Conservation (phyloP, 1,284 basidiomycete species). For the Fomes fomentarius region DNA sequence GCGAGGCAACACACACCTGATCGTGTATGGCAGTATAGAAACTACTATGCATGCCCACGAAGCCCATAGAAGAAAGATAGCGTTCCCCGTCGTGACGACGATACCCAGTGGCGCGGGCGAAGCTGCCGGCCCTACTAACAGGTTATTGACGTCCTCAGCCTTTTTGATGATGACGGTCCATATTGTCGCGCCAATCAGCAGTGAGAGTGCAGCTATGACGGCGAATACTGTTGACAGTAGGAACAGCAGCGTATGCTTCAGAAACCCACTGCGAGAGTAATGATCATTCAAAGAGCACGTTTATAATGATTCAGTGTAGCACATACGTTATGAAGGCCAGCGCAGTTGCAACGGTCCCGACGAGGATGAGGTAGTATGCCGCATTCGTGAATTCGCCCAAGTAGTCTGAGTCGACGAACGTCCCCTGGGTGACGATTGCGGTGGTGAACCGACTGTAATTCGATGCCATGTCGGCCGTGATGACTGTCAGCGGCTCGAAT, state of each 20-base stretch:
- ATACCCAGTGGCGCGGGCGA: slow-evolving; percentile 58
- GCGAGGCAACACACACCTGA: slow-evolving; percentile 45
- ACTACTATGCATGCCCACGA: slow-evolving; percentile 65
- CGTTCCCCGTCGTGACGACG: slow-evolving; percentile 59
- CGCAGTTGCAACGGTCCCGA: slow-evolving; percentile 70
- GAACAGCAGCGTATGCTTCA: slow-evolving; percentile 68
- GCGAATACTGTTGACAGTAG: slow-evolving; percentile 67
- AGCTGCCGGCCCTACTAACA: slow-evolving; percentile 43
- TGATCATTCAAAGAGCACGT: too few species aligned
- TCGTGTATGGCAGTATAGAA: slow-evolving; percentile 73
- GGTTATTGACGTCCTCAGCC: slow-evolving; percentile 57
- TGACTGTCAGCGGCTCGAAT: slow-evolving; percentile 62
- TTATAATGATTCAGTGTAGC: too few species aligned
- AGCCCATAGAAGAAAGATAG: slow-evolving; percentile 69
- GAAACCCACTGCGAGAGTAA: slow-evolving; percentile 73
- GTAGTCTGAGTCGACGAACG: slow-evolving; percentile 64
- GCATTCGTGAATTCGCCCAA: slow-evolving; percentile 65
- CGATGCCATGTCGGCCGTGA: slow-evolving; percentile 65
- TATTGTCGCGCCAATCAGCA: slow-evolving; percentile 71
- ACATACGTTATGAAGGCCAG: slow-evolving; percentile 65
- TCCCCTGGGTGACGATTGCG: slow-evolving; percentile 53
- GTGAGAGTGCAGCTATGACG: slow-evolving; percentile 58
- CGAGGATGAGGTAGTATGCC: slow-evolving; percentile 75
- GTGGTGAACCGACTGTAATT: slow-evolving; percentile 64
- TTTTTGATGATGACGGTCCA: slow-evolving; percentile 79